Evolutionary conservation across 371 early-diverging fungal species (phyloP), one percentile per base, ranked within the genome.

Genomic region (Basidiobolus meristosporus): DNA sequence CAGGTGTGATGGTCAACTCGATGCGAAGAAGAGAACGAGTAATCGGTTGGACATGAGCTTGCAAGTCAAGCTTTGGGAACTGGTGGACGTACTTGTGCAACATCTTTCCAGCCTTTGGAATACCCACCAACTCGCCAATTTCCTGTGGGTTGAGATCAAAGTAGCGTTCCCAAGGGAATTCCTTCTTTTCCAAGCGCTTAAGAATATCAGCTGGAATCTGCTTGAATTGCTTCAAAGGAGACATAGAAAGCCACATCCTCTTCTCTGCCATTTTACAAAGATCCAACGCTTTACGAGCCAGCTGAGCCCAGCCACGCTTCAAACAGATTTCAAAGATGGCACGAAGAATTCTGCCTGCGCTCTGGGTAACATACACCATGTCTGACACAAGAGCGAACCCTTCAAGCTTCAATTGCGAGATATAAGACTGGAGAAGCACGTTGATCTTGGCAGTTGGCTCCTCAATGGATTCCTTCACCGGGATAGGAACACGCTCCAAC

Each of bases 251-350:
- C 98, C 95, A 93, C 62, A 74, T 70, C 15, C 86, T 73, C 46
- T 77, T 81, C 40, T 89, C 90, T 1, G 89, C 87, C 83, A 87
- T 86, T 53, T 90, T 87, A 63, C 90, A 90, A 36, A 89, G 53
- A 58, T 83, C 86, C 21, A 95, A 58, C 0, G 85, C 77, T 39
- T 77, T 75, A 33, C 76, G 70, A 2, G 90, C 77, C 29, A 90
- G 60, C 43, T 79, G 82, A 2, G 90, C 79, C 98, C 98, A 98
- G n/a, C 90, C 89, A 22, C 87, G 78, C 41, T 75, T 73, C 39
- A 91, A 52, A 48, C 89, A 84, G 34, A 98, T 89, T 60, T 96
- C 98, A 63, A 91, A 95, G 39, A 98, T 74, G 14, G 97, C 92
- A 20, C 97, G 80, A 28, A 96, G 57, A 45, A 98, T 84, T 48